Conservation (phyloP, 345 rosid species). For the Gossypioides kirkii region DNA sequence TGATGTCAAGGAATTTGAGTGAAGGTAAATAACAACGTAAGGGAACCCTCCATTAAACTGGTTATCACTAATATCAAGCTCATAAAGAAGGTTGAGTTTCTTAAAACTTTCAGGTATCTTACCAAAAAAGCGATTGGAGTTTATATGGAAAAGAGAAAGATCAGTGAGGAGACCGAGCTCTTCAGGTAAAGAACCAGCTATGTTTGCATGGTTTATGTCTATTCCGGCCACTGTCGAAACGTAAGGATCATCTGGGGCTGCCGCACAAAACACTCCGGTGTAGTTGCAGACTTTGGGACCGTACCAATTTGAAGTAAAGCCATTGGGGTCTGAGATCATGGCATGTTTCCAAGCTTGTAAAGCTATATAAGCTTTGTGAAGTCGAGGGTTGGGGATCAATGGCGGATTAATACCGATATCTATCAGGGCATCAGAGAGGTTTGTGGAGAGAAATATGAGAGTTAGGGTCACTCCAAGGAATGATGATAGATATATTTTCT, state of each 20-base stretch:
- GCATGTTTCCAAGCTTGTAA: conserved; percentile 72
- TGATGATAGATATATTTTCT: conserved; percentile 11
- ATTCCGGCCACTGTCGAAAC: conserved; percentile 69
- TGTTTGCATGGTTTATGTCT: conserved; percentile 70
- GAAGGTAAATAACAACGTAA: conserved; percentile 49
- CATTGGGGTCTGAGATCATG: conserved; percentile 64
- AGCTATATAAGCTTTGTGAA: conserved; percentile 55
- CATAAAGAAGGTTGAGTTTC: conserved; percentile 45
- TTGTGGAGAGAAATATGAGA: conserved; percentile 17
- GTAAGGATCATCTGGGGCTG: conserved; percentile 51
- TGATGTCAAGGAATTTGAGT: conserved; percentile 70
- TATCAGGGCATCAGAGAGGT: conserved; percentile 11
- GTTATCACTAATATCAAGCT: conserved; percentile 82
- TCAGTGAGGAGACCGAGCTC: conserved; percentile 75
- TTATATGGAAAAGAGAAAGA: conserved; percentile 72
- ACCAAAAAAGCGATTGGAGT: conserved; percentile 67
- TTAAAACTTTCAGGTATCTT: conserved; percentile 45
- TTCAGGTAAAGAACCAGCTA: conserved; percentile 56
- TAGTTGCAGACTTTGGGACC: conserved; percentile 86
- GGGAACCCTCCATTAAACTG: conserved; percentile 63
- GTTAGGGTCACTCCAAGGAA: conserved; percentile 15
- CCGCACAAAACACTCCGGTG: conserved; percentile 77
- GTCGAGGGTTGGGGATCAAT: conserved; percentile 53
- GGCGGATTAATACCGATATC: conserved; percentile 14
- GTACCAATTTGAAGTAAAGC: conserved; percentile 61